A percentile compares a stretch with the other conserved stretches of the same genome.
Evolutionary conservation across 495 filamentous ascomycete genomes (phyloP).

Genomic region (Collariella sp.): DNA sequence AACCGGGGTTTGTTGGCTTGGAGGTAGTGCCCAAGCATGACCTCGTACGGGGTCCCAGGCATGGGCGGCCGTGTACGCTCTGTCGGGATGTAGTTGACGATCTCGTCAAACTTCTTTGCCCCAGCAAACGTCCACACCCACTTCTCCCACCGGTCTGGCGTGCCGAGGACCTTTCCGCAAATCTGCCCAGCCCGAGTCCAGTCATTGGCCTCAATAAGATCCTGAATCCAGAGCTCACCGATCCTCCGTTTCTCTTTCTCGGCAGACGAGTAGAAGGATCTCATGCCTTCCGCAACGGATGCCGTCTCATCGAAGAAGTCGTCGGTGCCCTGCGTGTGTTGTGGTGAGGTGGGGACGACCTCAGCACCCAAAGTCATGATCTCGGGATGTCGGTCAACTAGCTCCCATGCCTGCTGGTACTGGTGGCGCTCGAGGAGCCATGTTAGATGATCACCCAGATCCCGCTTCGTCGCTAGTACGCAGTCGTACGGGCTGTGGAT

Average conservation of each 20-base stretch:
- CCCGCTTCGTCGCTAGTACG: constrained; percentile 74
- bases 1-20: constrained; percentile 57
- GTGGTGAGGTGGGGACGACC: constrained; percentile 39
- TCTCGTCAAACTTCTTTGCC: constrained; percentile 77
- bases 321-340: constrained; percentile 44
- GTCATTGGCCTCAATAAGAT: constrained; percentile 60
- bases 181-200: constrained; percentile 72
- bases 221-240: constrained; percentile 86
- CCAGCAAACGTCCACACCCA: constrained; percentile 89
- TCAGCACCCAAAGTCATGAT: constrained; percentile 38
- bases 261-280: constrained; percentile 51
- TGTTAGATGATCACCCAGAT: constrained; percentile 69
- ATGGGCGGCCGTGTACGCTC: constrained; percentile 66
- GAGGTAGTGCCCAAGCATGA: constrained; percentile 79
- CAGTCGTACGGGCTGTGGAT: constrained; percentile 96
- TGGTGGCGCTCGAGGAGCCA: constrained; percentile 74
- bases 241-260: constrained; percentile 88
- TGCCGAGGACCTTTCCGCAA: constrained; percentile 70
- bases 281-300: constrained; percentile 50
- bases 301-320: constrained; percentile 76
- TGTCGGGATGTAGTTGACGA: constrained; percentile 72
- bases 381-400: constrained; percentile 79
- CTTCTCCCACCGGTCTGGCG: constrained; percentile 80
- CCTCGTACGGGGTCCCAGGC: constrained; percentile 76
- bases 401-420: constrained; percentile 79